Base-by-base conservation (phyloP, 768 basidiomycete genomes). In the Trametes elegans region DNA sequence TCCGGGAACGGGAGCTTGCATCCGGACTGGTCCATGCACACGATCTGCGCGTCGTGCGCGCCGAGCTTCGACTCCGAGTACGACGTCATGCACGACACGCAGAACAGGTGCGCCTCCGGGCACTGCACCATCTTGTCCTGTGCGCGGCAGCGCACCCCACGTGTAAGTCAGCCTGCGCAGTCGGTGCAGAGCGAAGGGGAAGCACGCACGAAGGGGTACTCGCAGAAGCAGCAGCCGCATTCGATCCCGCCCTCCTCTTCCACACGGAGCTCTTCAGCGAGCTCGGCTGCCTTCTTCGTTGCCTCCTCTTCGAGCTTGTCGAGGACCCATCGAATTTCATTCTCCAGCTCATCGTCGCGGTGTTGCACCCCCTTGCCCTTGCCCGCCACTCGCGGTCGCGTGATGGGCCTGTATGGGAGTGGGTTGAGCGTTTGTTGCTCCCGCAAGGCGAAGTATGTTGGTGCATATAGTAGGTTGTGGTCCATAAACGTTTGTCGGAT, bases 61-160 rank as follows among this genome's bases (percentile, higher is more conserved):
- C 84, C 85, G 10, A 95, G 79, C 27, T 82, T 76, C 24, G 75
- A 85, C 29, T 84, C 81, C 1, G 85, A 84, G 63, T 93, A 88
- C 2, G 78, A 71, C 1, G 71, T 79, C 70, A 91, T 79, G 66
- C 93, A 96, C 1, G 75, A 71, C 29, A 67, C 74, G 69, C 93
- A 96, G 73, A 96, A 97, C 2, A 93, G 80, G 67, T 97, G 93
- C 0, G 87, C 84, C 51, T 94, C 93, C 0, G 88, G 84, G 63
- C 93, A 96, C 71, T 95, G 93, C 2, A 90, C 77, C 85, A 94
- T 88, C 61, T 88, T 83, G 35, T 82, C 80, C 91, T 95, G 63
- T 19, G 49, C 32, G 36, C 10, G 38, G 53, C n/a, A n/a, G n/a
- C n/a, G n/a, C n/a, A 21, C 5, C 5, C 7, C 8, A 53, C 34